These are phyloP conservation scores for Diaporthe batatas DNA, from an alignment of 2,329 filamentous ascomycete species.

Conservation along the genomic window DNA sequence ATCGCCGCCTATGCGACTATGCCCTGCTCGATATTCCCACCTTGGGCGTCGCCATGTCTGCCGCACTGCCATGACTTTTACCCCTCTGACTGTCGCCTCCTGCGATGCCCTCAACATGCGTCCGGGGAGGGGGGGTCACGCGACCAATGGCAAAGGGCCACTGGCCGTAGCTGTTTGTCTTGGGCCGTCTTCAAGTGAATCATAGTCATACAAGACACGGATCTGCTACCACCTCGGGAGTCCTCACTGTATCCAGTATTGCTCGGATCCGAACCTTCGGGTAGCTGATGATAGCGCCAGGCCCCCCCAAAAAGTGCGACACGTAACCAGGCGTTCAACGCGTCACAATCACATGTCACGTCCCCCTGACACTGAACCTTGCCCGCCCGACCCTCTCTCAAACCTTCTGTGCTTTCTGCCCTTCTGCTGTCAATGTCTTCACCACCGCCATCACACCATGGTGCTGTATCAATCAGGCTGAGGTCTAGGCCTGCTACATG, in stretches of 20 bases:
- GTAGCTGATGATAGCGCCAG: constrained; percentile 20
- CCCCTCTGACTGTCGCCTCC: background rate
- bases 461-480: background rate
- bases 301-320: constrained; percentile 10
- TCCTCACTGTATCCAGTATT: constrained; percentile 22
- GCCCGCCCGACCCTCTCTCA: background rate
- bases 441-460: background rate
- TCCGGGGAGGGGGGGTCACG: background rate
- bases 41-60: constrained; percentile 3
- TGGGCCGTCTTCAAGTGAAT: constrained; percentile 12
- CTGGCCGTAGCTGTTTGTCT: background rate
- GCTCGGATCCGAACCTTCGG: constrained; percentile 29
- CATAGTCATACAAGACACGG: constrained; percentile 10
- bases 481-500: constrained; percentile 39
- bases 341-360: constrained; percentile 37
- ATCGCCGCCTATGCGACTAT: background rate
- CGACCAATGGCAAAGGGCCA: background rate
- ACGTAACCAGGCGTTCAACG: constrained; percentile 17
- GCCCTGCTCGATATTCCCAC: background rate
- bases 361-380: constrained; percentile 14
- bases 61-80: background rate
- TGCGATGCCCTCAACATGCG: background rate
- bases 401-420: background rate
- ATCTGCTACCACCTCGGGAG: constrained; percentile 11
- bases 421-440: constrained; percentile 19